Evolutionary conservation across 768 basidiomycete species (phyloP).

Genomic region (Ramaria sp.): DNA sequence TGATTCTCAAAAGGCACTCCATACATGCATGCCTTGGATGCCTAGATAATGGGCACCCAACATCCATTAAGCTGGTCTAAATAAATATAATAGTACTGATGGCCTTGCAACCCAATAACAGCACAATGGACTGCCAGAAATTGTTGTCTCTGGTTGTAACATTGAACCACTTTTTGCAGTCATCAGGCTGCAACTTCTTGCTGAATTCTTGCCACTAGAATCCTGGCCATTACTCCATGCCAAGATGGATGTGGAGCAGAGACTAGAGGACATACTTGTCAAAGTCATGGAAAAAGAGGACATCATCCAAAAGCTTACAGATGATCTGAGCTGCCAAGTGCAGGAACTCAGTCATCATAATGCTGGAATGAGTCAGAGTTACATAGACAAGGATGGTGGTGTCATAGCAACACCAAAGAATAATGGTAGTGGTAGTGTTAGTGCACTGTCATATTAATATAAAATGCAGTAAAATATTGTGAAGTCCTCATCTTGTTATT

Average conservation of each 20-base stretch:
- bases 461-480: no score
- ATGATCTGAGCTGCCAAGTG: constrained; percentile 65
- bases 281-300: constrained; percentile 78
- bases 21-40: constrained; percentile 64
- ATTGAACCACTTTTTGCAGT: constrained; percentile 63
- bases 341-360: constrained; percentile 66
- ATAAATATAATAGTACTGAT: constrained; percentile 39
- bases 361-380: constrained; percentile 50
- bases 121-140: constrained; percentile 55
- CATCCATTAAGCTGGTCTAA: background rate
- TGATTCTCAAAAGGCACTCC: constrained; percentile 46
- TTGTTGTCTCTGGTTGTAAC: constrained; percentile 60
- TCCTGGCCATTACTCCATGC: constrained; percentile 74
- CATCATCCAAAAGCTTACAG: constrained; percentile 68
- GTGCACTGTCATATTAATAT: no score
- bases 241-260: constrained; percentile 78
- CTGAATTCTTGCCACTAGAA: constrained; percentile 59
- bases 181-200: constrained; percentile 64
- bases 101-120: constrained; percentile 69
- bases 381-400: constrained; percentile 72
- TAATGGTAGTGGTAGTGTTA: no score
- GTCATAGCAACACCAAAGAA: constrained; percentile 84
- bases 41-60: constrained; percentile 30
- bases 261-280: constrained; percentile 65
- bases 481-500: no score